A percentile compares a stretch with the other conserved stretches of the same genome.
Evolutionary conservation across 176 grass and related monocot species (phyloP).

Genomic region (Melocanna baccifera): DNA sequence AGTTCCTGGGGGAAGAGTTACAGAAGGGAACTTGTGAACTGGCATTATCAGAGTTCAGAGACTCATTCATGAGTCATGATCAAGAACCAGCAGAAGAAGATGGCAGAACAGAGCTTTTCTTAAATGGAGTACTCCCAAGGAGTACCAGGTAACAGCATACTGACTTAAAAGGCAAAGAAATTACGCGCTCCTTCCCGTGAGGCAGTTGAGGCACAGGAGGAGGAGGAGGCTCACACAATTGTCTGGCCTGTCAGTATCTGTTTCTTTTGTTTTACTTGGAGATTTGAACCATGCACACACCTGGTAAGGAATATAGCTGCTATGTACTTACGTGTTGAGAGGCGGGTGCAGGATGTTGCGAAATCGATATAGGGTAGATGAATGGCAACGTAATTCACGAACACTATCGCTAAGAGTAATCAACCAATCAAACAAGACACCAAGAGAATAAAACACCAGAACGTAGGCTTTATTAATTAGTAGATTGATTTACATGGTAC

Average conservation of each 20-base stretch:
- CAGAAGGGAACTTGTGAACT: constrained; percentile 19
- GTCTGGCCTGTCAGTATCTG: constrained; percentile 17
- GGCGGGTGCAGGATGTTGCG: too few relatives aligned
- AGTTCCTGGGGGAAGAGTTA: neutral
- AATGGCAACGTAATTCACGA: too few relatives aligned
- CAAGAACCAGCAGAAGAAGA: constrained; percentile 18
- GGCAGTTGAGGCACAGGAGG: constrained; percentile 33
- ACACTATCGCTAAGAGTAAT: too few relatives aligned
- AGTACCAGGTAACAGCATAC: constrained; percentile 25
- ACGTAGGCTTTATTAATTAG: too few relatives aligned
- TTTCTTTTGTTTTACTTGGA: constrained; percentile 18
- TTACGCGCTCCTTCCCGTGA: constrained; percentile 33
- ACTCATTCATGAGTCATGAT: constrained; percentile 20
- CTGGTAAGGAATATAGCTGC: too few relatives aligned
- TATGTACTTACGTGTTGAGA: too few relatives aligned
- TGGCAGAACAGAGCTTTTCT: constrained; percentile 33
- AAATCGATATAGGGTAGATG: too few relatives aligned
- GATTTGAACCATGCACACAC: constrained; percentile 7
- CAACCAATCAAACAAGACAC: too few relatives aligned
- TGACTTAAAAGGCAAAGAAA: constrained; percentile 36
- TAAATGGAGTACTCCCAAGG: constrained; percentile 32
- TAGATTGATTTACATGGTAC: too few relatives aligned
- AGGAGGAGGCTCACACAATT: neutral
- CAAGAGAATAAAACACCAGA: too few relatives aligned
- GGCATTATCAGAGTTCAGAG: neutral